Percentiles rank a stretch among this genome's conserved stretches.
Evolutionary conservation across 2,329 filamentous ascomycete genomes (phyloP).

Genomic region (Sporothrix pseudoabietina): DNA sequence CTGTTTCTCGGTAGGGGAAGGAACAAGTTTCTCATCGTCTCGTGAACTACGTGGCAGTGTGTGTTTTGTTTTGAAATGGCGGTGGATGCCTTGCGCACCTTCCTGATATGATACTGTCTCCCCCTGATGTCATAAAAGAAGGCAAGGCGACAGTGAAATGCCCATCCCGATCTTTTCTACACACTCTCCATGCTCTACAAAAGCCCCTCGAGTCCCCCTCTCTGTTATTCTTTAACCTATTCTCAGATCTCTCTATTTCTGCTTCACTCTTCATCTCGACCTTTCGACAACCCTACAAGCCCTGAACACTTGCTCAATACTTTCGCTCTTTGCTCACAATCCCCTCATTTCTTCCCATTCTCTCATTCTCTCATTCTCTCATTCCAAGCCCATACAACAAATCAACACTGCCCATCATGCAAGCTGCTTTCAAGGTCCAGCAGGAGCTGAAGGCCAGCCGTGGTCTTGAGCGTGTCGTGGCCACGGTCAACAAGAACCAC

Average conservation of each 20-base stretch:
- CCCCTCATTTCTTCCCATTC: not conserved
- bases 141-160: not conserved
- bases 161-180: not conserved
- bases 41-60: conserved; percentile 4
- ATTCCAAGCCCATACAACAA: not conserved
- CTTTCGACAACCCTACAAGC: not conserved
- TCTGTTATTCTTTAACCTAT: not conserved
- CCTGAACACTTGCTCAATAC: not conserved
- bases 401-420: conserved; percentile 38
- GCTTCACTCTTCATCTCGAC: not conserved
- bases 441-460: conserved; percentile 42
- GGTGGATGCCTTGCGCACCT: conserved; percentile 11
- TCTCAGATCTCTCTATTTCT: not conserved
- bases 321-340: not conserved
- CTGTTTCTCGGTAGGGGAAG: not conserved
- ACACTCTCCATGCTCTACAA: not conserved
- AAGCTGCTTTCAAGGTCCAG: conserved; percentile 43
- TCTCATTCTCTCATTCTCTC: too few relatives aligned
- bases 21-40: conserved; percentile 14
- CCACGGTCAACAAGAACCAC: conserved; percentile 62
- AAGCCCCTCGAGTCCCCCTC: not conserved
- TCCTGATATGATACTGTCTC: not conserved
- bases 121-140: not conserved
- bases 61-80: not conserved
- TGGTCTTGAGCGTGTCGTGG: conserved; percentile 50